These are phyloP conservation scores for Tephrocybe rancida DNA, from an alignment of 768 basidiomycete genomes.

Conservation along the genomic window DNA sequence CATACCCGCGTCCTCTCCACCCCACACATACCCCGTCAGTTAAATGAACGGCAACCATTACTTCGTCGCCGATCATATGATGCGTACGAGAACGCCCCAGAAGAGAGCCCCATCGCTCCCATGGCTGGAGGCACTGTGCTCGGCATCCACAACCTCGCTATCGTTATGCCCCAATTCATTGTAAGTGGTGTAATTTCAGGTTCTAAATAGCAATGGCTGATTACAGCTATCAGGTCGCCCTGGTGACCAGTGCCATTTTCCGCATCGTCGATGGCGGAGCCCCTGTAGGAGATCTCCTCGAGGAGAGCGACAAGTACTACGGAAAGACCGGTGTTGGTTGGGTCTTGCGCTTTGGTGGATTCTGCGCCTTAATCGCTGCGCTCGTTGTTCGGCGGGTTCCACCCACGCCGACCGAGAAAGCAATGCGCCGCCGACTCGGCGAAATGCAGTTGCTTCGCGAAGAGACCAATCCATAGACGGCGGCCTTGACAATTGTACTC, in stretches of 20 bases:
- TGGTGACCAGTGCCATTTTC: conserved; percentile 89
- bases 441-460: conserved; percentile 78
- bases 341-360: conserved; percentile 91
- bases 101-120: conserved; percentile 41
- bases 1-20: conserved; percentile 59
- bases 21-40: conserved; percentile 37
- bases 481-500: conserved; percentile 4
- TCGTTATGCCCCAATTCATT: conserved; percentile 93
- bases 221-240: conserved; percentile 60
- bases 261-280: conserved; percentile 66
- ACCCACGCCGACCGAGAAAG: conserved; percentile 88
- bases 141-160: conserved; percentile 94
- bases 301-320: conserved; percentile 57
- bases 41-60: conserved; percentile 59
- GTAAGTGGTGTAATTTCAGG: conserved; percentile 47
- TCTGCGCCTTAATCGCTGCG: conserved; percentile 85
- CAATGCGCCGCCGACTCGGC: conserved; percentile 80
- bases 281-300: conserved; percentile 35
- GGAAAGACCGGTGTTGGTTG: conserved; percentile 92
- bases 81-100: conserved; percentile 41
- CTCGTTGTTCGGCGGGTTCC: conserved; percentile 79
- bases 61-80: conserved; percentile 60
- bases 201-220: conserved; percentile 8
- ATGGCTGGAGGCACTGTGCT: conserved; percentile 89
- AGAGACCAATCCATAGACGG: conserved; percentile 49